phyloP scores from a whole-genome alignment of 345 rosid genomes.

The Citrus mangshanensis region DNA sequence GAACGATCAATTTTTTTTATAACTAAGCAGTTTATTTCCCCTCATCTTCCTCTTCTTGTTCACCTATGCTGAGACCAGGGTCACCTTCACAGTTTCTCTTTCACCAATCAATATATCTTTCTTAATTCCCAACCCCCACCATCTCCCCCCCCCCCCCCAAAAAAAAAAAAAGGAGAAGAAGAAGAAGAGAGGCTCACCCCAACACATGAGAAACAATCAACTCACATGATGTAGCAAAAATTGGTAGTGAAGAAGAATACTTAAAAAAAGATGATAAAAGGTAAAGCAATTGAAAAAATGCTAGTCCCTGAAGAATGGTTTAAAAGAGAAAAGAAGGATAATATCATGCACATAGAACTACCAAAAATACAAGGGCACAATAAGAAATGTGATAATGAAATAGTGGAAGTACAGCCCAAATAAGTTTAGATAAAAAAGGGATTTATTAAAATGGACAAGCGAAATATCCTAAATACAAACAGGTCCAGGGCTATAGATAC shows the following conservation, averaged over 20 bases:
- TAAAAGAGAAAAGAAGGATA: not conserved
- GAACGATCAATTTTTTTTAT: not conserved
- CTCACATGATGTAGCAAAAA: not conserved
- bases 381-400: not conserved
- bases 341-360: not conserved
- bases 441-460: not conserved
- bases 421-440: not conserved
- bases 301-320: not conserved
- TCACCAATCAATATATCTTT: not conserved
- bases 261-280: too few relatives aligned
- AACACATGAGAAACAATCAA: not conserved
- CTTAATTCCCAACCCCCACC: not conserved
- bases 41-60: not conserved
- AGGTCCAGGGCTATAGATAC: too few relatives aligned
- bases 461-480: too few relatives aligned
- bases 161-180: too few relatives aligned
- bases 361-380: not conserved
- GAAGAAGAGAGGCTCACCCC: not conserved
- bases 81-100: not conserved
- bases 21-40: not conserved
- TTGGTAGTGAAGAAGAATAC: not conserved
- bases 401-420: not conserved
- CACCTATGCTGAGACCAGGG: not conserved
- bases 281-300: too few relatives aligned
- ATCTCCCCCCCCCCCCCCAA: too few relatives aligned